Evolutionary conservation across 2,329 filamentous ascomycete genomes (phyloP).

Genomic region (Botrytis hyacinthi): DNA sequence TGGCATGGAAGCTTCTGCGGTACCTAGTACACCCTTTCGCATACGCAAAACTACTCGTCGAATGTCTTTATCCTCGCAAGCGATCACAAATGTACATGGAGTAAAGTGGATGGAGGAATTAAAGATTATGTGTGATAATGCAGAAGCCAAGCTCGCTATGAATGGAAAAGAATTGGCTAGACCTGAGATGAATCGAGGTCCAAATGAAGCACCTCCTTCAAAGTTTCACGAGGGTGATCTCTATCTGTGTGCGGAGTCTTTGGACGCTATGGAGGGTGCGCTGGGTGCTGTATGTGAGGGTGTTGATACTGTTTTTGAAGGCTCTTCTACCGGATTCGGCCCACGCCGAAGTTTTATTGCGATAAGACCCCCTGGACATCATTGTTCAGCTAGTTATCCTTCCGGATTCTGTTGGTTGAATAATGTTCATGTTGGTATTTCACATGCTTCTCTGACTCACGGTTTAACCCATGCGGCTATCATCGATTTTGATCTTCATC

Average conservation of each 20-base stretch:
- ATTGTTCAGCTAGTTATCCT: slow-evolving; percentile 84
- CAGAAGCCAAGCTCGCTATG: slow-evolving; percentile 72
- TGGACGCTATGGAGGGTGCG: slow-evolving; percentile 85
- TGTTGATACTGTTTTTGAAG: slow-evolving; percentile 77
- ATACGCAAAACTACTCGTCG: slow-evolving; percentile 77
- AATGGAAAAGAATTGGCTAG: slow-evolving; percentile 76
- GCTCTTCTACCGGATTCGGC: slow-evolving; percentile 45
- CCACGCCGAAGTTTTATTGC: slow-evolving; percentile 84
- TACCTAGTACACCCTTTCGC: slow-evolving; percentile 70
- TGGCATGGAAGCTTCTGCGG: slow-evolving; percentile 48
- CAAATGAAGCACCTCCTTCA: slow-evolving; percentile 45
- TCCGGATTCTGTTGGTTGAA: slow-evolving; percentile 99
- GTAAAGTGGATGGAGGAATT: slow-evolving; percentile 92
- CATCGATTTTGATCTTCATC: slow-evolving; percentile 63
- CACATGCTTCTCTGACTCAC: slow-evolving; percentile 80
- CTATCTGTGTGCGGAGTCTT: slow-evolving; percentile 83
- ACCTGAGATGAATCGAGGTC: slow-evolving; percentile 57
- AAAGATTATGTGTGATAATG: slow-evolving; percentile 76
- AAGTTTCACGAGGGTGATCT: slow-evolving; percentile 83
- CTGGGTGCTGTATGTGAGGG: slow-evolving; percentile 92
- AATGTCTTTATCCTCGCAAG: slow-evolving; percentile 68
- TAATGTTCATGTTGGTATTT: slow-evolving; percentile 95
- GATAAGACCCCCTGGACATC: slow-evolving; percentile 89
- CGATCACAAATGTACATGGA: slow-evolving; percentile 89
- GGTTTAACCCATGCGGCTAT: slow-evolving; percentile 92